Base-by-base conservation (phyloP, 2,329 filamentous ascomycete genomes). In the Ceratocystis eucalypticola region DNA sequence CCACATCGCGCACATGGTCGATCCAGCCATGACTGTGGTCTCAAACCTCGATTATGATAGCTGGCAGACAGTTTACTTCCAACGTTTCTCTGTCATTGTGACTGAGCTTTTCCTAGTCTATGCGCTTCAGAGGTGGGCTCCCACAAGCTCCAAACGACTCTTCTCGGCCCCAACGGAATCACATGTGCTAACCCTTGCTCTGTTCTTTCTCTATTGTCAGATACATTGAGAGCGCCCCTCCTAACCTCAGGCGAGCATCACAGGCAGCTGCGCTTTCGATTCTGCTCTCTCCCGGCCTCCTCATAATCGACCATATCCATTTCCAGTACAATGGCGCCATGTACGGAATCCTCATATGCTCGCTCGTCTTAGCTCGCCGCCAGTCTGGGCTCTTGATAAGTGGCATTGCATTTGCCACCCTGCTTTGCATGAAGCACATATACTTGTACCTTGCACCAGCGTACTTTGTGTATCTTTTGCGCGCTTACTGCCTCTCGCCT, bases 291-390 rank as follows among this genome's bases (percentile, higher is more conserved):
- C 94, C 94, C 0, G 94, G 93, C 1, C 83, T 99, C 45, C 80
- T 99, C 68, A 95, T 99, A 74, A 97, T 99, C 75, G 94, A 99
- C 73, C 94, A 99, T 75, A 93, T 96, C 70, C 92, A 96, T 75
- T 99, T 99, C 75, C 94, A 99, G 79, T 99, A 99, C 79, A 99
- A 99, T 78, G 93, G 94, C 50, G 91, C 92, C 77, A 85, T 99
- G 77, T 99, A 97, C 74, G 94, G 94, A 46, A 79, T 97, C 55
- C 80, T 99, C 63, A 83, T 97, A 46, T 80, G 93, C 65, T 97
- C 94, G 1, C 81, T 99, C 61, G 88, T 95, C 1, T 78, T 95
- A 68, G 91, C 91, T 5, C 86, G 90, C 63, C 84, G 87, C 71
- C 84, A 83, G 72, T 87, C 87, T 2, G 88, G 88, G 0, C 79